phyloP scores from a whole-genome alignment of 2,329 filamentous ascomycete genomes.

The Nothophaeocryptopus gaeumannii region DNA sequence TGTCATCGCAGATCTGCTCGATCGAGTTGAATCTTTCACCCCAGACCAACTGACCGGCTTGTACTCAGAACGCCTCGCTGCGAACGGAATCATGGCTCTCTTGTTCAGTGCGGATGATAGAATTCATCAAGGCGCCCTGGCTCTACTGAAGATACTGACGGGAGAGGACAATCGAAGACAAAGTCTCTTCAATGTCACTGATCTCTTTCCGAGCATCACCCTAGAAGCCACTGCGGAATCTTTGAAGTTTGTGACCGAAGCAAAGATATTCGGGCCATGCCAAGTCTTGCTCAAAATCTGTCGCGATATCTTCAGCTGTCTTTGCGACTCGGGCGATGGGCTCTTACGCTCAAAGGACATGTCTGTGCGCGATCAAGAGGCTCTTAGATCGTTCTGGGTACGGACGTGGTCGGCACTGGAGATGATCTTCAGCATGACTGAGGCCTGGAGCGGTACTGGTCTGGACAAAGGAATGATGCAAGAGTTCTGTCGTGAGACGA shows the following conservation, averaged over 20 bases:
- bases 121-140: constrained; percentile 75
- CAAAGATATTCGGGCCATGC: constrained; percentile 59
- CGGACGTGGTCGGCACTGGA: constrained; percentile 78
- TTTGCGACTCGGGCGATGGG: constrained; percentile 62
- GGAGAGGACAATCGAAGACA: constrained; percentile 62
- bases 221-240: constrained; percentile 57
- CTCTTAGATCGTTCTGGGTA: constrained; percentile 77
- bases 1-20: constrained; percentile 71
- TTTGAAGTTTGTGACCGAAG: constrained; percentile 54
- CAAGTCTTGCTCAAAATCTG: constrained; percentile 60
- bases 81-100: constrained; percentile 71
- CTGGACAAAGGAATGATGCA: constrained; percentile 78
- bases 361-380: constrained; percentile 56
- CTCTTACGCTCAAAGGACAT: constrained; percentile 58
- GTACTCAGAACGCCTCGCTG: constrained; percentile 65
- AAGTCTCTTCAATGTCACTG: constrained; percentile 60
- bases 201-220: constrained; percentile 55
- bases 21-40: constrained; percentile 74
- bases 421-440: constrained; percentile 77
- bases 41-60: constrained; percentile 66
- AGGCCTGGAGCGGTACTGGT: constrained; percentile 70
- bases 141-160: constrained; percentile 79
- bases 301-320: constrained; percentile 60
- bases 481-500: constrained; percentile 89
- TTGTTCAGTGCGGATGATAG: constrained; percentile 77